Base-by-base conservation (phyloP, 805 yeast genomes). In the Wickerhamiella kazuoi region DNA sequence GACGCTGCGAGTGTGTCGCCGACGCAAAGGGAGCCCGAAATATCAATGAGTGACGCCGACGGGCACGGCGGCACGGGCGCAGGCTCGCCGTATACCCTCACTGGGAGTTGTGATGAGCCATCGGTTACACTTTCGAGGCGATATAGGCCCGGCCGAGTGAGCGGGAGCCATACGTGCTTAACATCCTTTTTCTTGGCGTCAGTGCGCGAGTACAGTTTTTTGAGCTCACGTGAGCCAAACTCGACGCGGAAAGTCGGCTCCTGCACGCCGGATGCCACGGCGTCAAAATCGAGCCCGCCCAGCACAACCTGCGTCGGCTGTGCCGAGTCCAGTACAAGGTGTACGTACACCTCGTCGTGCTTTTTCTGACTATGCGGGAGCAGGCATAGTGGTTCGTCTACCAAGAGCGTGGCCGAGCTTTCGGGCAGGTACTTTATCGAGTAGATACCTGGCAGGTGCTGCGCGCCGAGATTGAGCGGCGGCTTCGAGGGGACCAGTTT, bases 361-460 rank as follows among this genome's bases (percentile, higher is more conserved):
- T 29, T 33, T 3, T 39, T 46, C n/a, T n/a, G n/a, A n/a, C n/a
- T n/a, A n/a, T n/a, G n/a, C n/a, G n/a, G n/a, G n/a, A n/a, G n/a
- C 9, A 63, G 47, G 60, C 98, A 90, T 44, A 68, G 69, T 3
- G 71, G 64, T 21, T 70, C 73, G 37, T 66, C 71, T 14, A 45
- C 42, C 46, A 86, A 83, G 49, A 90, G 60, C 50, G 67, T 64
- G 3, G 93, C 94, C 0, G 93, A 77, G 34, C 93, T 79, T 57
- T 87, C 96, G 0, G 98, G 97, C 28, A 90, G 62, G 44, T 80
- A 79, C 51, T 86, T 79, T 44, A 90, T 77, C 1, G 86, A 79
- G 51, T 81, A 80, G 33, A 74, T 74, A 34, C 98, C 98, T 50
- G 72, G 78, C 55, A 86, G 79, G 55, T 84, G 93, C 2, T 45